Conservation (phyloP, 2,329 filamentous ascomycete species). For the Xylariaceae sp. region DNA sequence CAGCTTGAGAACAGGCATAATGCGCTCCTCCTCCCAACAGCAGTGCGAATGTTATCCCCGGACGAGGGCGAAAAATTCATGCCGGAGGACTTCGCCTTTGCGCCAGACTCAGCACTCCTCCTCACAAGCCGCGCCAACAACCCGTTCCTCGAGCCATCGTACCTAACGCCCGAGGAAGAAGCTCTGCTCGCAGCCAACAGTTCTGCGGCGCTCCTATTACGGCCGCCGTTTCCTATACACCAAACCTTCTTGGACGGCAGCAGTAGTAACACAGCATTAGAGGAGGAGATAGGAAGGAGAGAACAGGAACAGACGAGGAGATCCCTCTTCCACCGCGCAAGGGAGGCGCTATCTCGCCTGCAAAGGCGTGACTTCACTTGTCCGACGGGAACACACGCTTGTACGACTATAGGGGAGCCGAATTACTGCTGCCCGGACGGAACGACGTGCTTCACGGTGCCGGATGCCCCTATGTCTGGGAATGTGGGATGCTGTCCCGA, state of each 20-base stretch:
- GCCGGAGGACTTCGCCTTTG: constrained; percentile 59
- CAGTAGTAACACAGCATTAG: not conserved
- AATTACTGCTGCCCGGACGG: constrained; percentile 69
- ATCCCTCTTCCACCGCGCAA: constrained; percentile 40
- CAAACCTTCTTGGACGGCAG: constrained; percentile 19
- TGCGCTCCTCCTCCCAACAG: constrained; percentile 47
- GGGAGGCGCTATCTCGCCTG: constrained; percentile 44
- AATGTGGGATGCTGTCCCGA: constrained; percentile 71
- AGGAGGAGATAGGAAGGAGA: constrained; percentile 8
- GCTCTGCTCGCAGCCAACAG: constrained; percentile 29
- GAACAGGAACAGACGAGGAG: constrained; percentile 3
- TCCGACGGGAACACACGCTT: constrained; percentile 62
- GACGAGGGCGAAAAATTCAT: constrained; percentile 73
- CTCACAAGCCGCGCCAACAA: constrained; percentile 29
- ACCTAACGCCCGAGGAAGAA: constrained; percentile 27
- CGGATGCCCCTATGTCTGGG: constrained; percentile 56
- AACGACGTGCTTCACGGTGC: constrained; percentile 62
- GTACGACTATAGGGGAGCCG: constrained; percentile 59
- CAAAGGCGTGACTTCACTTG: constrained; percentile 61
- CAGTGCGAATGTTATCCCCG: constrained; percentile 66
- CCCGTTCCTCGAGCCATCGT: too few species aligned
- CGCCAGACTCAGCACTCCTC: constrained; percentile 21
- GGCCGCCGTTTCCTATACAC: constrained; percentile 52
- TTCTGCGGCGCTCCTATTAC: constrained; percentile 37
- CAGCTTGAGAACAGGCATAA: too few species aligned